These are phyloP conservation scores for Starmerella sp. DNA, from an alignment of 805 yeast genomes.

Conservation along the genomic window DNA sequence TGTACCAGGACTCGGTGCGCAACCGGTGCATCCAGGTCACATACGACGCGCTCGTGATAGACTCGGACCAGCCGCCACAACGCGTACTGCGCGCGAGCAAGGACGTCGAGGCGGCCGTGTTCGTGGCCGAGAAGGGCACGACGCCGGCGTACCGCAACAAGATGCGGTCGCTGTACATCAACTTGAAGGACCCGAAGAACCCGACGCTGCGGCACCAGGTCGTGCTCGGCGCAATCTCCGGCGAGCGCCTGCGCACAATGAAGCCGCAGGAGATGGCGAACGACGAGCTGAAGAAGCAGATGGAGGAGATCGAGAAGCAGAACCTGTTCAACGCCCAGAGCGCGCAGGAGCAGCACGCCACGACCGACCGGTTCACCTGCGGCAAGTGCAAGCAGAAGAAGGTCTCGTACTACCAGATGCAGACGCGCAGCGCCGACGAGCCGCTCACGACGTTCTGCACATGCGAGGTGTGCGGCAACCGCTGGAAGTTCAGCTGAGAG, in stretches of 20 bases:
- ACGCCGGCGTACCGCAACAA: conserved; percentile 60
- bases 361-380: conserved; percentile 92
- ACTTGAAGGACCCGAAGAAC: conserved; percentile 78
- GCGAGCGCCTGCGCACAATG: conserved; percentile 64
- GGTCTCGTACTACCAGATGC: conserved; percentile 94
- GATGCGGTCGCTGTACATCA: conserved; percentile 76
- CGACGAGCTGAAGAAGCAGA: conserved; percentile 71
- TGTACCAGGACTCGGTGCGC: conserved; percentile 69
- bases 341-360: conserved; percentile 90
- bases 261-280: conserved; percentile 94
- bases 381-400: conserved; percentile 96
- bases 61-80: conserved; percentile 49
- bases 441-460: conserved; percentile 97
- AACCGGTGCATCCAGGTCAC: conserved; percentile 74
- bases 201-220: conserved; percentile 69
- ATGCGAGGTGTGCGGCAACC: conserved; percentile 92
- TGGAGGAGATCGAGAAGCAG: conserved; percentile 74
- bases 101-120: conserved; percentile 65
- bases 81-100: conserved; percentile 52
- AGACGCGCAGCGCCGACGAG: conserved; percentile 97
- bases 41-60: conserved; percentile 82
- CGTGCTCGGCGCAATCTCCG: conserved; percentile 51
- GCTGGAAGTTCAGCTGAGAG: conserved; percentile 84
- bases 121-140: conserved; percentile 43
- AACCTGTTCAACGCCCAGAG: conserved; percentile 95